These are phyloP conservation scores for Coleophoma eucalyptorum DNA, from an alignment of 2,329 filamentous ascomycete species.

Conservation along the genomic window DNA sequence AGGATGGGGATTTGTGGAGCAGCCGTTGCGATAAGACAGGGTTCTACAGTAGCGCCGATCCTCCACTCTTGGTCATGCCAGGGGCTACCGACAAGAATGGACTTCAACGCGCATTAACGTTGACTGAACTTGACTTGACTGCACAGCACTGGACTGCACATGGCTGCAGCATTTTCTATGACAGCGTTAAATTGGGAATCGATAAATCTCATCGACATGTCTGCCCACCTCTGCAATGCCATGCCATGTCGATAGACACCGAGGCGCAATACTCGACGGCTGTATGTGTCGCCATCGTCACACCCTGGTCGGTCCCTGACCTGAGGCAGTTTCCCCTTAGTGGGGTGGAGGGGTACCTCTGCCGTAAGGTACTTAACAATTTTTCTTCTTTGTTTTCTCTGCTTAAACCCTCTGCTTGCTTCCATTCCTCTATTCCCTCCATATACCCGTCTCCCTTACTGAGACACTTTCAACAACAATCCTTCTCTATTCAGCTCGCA, in stretches of 20 bases:
- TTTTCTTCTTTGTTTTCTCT: background rate
- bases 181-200: too few species aligned
- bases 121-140: too few species aligned
- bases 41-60: background rate
- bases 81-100: background rate
- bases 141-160: too few species aligned
- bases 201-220: too few species aligned
- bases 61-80: constrained; percentile 1
- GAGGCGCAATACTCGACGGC: too few species aligned
- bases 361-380: background rate
- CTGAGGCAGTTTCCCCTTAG: background rate
- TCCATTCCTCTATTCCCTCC: background rate
- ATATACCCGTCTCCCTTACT: background rate
- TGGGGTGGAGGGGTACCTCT: background rate
- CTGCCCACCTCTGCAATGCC: too few species aligned
- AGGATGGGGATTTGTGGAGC: too few species aligned
- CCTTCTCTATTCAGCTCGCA: background rate
- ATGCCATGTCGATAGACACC: too few species aligned
- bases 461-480: background rate
- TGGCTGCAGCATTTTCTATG: too few species aligned
- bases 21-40: too few species aligned
- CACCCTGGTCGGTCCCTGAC: too few species aligned
- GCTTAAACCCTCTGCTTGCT: background rate
- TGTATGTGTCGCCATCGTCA: too few species aligned
- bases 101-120: background rate